These are phyloP conservation scores for Xylaria digitata DNA, from an alignment of 2,329 filamentous ascomycete species.

Conservation along the genomic window DNA sequence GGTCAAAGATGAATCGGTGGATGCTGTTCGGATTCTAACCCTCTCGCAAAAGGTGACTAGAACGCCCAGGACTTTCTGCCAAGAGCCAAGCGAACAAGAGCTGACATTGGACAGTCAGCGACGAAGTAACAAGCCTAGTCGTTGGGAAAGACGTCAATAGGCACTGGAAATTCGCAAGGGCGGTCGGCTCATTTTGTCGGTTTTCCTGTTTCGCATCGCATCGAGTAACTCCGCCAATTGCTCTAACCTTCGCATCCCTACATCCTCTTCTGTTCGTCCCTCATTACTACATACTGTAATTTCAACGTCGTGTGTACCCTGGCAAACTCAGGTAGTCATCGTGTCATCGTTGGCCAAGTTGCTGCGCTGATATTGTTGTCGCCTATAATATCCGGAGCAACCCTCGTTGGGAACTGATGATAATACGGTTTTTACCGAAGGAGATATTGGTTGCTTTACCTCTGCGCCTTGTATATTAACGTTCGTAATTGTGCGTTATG, in stretches of 20 bases:
- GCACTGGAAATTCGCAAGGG: background rate
- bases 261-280: background rate
- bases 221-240: constrained; percentile 14
- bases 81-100: constrained; percentile 27
- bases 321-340: background rate
- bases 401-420: too few species aligned
- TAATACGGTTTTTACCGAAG: background rate
- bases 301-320: background rate
- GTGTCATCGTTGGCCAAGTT: background rate
- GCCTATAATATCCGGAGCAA: background rate
- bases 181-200: background rate
- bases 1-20: background rate
- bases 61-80: constrained; percentile 7
- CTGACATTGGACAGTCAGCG: constrained; percentile 34
- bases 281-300: background rate
- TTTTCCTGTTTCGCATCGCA: constrained; percentile 1
- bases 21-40: background rate
- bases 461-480: background rate
- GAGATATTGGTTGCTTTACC: background rate
- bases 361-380: background rate
- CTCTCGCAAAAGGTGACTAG: background rate
- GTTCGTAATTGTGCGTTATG: background rate
- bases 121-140: background rate
- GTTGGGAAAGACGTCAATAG: background rate
- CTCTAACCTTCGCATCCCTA: background rate